Evolutionary conservation across 129 eudicot species (phyloP).

Genomic region (Artemisia annua): DNA sequence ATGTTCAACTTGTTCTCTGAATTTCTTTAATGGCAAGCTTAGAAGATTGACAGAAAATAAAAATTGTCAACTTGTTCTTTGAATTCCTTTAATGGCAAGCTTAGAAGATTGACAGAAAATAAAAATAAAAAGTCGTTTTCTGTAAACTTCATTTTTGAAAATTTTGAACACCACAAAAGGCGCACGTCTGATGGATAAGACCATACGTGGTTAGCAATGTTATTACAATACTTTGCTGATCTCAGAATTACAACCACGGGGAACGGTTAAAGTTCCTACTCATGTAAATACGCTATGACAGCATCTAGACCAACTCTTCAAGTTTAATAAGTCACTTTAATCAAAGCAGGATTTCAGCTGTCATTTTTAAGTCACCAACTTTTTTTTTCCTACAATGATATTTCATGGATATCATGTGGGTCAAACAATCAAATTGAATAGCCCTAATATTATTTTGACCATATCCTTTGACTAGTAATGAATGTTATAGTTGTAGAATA

Average conservation of each 20-base stretch:
- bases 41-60: no score
- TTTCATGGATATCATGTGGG: background rate
- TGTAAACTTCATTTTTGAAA: background rate
- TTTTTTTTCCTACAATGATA: background rate
- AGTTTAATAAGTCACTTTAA: no score
- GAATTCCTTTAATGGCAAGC: no score
- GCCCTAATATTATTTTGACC: background rate
- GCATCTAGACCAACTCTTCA: no score
- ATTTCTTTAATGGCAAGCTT: no score
- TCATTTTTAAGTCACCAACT: background rate
- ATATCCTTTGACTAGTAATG: background rate
- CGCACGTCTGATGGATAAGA: background rate
- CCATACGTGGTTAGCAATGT: background rate
- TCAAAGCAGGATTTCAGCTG: background rate
- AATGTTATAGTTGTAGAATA: background rate
- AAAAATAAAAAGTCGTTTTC: background rate
- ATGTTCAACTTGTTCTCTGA: background rate
- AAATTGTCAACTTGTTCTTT: background rate
- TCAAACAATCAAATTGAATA: constrained; percentile 7
- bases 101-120: no score
- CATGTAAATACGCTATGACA: no score
- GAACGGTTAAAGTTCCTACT: no score
- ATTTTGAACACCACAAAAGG: background rate
- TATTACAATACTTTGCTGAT: background rate
- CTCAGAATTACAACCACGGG: background rate